Conservation (phyloP, 768 basidiomycete genomes). For the Lactarius vividus region DNA sequence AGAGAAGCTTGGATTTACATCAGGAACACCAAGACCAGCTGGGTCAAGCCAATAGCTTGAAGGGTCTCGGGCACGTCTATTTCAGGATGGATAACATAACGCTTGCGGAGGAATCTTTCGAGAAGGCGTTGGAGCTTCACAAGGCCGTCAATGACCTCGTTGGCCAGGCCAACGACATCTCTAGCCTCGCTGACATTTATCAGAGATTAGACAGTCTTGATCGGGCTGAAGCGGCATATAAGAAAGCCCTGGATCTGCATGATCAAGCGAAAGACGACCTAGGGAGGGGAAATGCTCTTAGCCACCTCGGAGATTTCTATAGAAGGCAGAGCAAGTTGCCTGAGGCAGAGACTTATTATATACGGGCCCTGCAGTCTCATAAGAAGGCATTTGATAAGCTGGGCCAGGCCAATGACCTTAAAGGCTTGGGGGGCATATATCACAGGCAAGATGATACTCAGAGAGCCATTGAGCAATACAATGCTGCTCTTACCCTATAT, state of each 20-base stretch:
- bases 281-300: constrained; percentile 20
- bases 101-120: constrained; percentile 12
- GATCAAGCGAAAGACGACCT: constrained; percentile 15
- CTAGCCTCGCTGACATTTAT: constrained; percentile 18
- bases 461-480: constrained; percentile 7
- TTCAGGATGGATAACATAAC: constrained; percentile 13
- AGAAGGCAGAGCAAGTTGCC: constrained; percentile 17
- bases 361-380: constrained; percentile 8
- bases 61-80: constrained; percentile 18
- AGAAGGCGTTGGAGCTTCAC: constrained; percentile 9
- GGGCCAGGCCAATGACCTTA: constrained; percentile 25
- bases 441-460: background rate
- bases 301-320: constrained; percentile 21
- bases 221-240: constrained; percentile 13
- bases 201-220: constrained; percentile 9
- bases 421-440: constrained; percentile 22
- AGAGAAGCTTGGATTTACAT: constrained; percentile 3
- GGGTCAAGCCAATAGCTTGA: constrained; percentile 22
- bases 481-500: constrained; percentile 5
- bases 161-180: constrained; percentile 22
- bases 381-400: constrained; percentile 18
- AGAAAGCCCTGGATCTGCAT: constrained; percentile 12
- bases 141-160: constrained; percentile 18
- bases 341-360: constrained; percentile 14
- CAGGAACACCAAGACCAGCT: constrained; percentile 1